Evolutionary conservation across 1,139 yeast genomes (phyloP), one percentile per base, ranked within the genome.

Genomic region (Magnusiomyces suaveolens): DNA sequence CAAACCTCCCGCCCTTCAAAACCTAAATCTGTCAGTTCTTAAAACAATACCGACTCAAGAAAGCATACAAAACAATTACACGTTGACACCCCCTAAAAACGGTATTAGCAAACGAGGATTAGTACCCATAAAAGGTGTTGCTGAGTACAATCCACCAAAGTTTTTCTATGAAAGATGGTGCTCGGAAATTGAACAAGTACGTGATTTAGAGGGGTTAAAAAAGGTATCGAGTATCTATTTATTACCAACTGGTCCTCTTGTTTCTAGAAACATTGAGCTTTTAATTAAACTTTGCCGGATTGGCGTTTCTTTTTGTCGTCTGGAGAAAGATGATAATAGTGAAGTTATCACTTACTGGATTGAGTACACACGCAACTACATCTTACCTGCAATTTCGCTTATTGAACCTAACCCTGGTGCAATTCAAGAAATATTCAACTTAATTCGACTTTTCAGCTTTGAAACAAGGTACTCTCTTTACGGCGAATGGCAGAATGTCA

Each of bases 401-500:
- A 67, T 84, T 1, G 78, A 75, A 33, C 79, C 79, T 18, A 84
- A 86, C 62, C 80, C 89, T 1, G 75, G 83, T 10, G 78, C 81
- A 0, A 76, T 84, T 12, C 80, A 82, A 57, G 83, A 79, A 58
- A 79, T 87, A 0, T 88, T 71, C 64, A 68, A 72, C 4, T 64
- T 89, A 1, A 66, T 92, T 58, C 68, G 75, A 16, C 63, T 67
- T 46, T 88, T 78, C 63, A 73, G 87, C 0, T 66, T 80, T 43
- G 85, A 84, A 57, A 78, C 77, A 55, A 76, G 98, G 51, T 92
- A 81, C 67, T 81, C 85, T 55, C 70, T 92, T 26, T 94, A 92
- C 66, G 95, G 96, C 48, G 97, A 90, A 62, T 77, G 89, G 70
- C 77, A 79, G n/a, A 72, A 77, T 10, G 79, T 80, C 29, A 63